These are phyloP conservation scores for Tolypocladium capitatum DNA, from an alignment of 2,329 filamentous ascomycete species.

Conservation along the genomic window DNA sequence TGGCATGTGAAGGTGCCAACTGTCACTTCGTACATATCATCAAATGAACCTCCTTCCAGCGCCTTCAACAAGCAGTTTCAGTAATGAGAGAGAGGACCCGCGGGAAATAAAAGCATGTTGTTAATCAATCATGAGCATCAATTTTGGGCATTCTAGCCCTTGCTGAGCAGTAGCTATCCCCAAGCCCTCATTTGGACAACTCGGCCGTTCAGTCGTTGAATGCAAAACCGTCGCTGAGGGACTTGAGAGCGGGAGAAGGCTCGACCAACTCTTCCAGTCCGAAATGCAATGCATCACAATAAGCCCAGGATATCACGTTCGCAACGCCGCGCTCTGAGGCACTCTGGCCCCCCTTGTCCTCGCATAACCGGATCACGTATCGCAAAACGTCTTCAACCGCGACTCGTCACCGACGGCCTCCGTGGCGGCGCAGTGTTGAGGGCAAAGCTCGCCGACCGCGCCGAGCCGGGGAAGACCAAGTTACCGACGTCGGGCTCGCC, in stretches of 20 bases:
- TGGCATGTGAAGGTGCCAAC: no score
- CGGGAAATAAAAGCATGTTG: background rate
- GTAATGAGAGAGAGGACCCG: no score
- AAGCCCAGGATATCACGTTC: background rate
- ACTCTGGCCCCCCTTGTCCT: background rate
- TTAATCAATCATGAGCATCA: background rate
- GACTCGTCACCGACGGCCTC: slow-evolving; percentile 32
- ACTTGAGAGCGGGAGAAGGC: background rate
- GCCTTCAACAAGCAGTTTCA: background rate
- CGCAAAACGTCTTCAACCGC: slow-evolving; percentile 23
- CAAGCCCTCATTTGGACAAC: background rate
- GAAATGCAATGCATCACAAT: background rate
- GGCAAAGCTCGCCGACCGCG: slow-evolving; percentile 33
- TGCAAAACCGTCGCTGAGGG: background rate
- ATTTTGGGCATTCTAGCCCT: background rate
- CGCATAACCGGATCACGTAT: background rate
- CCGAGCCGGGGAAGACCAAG: slow-evolving; percentile 21
- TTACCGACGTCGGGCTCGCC: slow-evolving; percentile 40
- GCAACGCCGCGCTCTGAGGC: background rate
- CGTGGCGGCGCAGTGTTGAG: slow-evolving; percentile 27
- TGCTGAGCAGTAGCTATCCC: background rate
- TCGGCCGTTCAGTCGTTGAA: background rate
- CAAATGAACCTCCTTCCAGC: no score
- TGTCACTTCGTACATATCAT: no score
- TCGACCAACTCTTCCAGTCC: background rate